phyloP scores from a whole-genome alignment of 2,329 filamentous ascomycete genomes.

The Fusarium chaquense region DNA sequence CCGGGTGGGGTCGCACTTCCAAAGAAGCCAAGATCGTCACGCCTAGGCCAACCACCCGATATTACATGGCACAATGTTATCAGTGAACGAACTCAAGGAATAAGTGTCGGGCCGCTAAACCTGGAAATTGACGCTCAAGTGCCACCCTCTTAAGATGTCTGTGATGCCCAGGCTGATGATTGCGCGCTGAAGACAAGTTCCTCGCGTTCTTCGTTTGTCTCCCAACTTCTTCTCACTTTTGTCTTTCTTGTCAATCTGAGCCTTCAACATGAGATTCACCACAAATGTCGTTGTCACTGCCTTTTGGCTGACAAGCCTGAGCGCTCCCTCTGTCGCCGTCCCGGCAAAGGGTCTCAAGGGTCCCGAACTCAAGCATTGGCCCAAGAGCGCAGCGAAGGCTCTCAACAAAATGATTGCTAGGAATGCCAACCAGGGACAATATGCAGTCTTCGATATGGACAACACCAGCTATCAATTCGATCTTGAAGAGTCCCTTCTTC shows the following conservation, averaged over 20 bases:
- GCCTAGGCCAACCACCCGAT: constrained; percentile 17
- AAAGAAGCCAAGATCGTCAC: constrained; percentile 35
- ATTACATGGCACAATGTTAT: constrained; percentile 13
- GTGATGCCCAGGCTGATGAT: neutral
- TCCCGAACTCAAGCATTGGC: constrained; percentile 53
- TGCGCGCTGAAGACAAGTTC: constrained; percentile 1
- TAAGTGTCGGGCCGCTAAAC: constrained; percentile 31
- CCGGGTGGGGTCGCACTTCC: constrained; percentile 19
- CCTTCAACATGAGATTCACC: constrained; percentile 31
- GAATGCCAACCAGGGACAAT: constrained; percentile 55
- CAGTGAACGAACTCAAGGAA: constrained; percentile 12
- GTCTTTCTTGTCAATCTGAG: neutral
- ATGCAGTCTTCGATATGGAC: constrained; percentile 60
- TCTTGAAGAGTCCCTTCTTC: constrained; percentile 58
- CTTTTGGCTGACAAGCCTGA: constrained; percentile 32
- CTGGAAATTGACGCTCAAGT: neutral
- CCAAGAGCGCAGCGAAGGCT: constrained; percentile 50
- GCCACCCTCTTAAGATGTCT: constrained; percentile 18
- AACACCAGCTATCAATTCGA: constrained; percentile 59
- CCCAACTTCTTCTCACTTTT: neutral
- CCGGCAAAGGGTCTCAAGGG: constrained; percentile 35
- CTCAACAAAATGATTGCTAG: constrained; percentile 54
- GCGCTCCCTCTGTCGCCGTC: constrained; percentile 21
- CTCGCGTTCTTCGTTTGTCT: neutral
- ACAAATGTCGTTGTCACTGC: constrained; percentile 23